Evolutionary conservation across 345 rosid species (phyloP), one percentile per base, ranked within the genome.

Genomic region (Bretschneidera sinensis): DNA sequence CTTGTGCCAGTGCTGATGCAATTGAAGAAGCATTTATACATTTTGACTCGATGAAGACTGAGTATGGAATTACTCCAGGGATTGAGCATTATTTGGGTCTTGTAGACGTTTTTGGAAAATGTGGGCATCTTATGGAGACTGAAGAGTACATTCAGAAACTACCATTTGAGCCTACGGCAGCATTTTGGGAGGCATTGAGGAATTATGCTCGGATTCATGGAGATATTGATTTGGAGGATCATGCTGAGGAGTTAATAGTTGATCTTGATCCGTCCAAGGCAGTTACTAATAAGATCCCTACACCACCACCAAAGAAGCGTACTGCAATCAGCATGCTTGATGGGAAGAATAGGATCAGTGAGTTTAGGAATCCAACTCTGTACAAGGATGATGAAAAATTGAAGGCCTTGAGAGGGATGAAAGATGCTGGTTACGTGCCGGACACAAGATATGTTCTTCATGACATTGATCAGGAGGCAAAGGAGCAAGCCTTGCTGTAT

Each of bases 391-490:
- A 85, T 65, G 85, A 77, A 0, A 85, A 85, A 48, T 66, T 78
- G 61, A 83, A 70, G 76, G 85, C 81, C 34, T 63, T 80, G 68
- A 63, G 20, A 24, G 59, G 62, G 57, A 74, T 78, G 85, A 82
- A 82, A 22, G 77, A 72, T 24, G 74, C 53, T 13, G 66, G 73
- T 43, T 88, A 88, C 54, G 95, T 88, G 25, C 91, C 95, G 0
- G 87, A 87, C 72, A 78, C 95, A 2, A 60, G 85, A 59, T 81
- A 64, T 47, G 91, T 87, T 48, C 89, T 88, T 54, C 95, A 88
- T 51, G 91, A 85, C 65, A 85, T 88, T 24, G 95, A 88, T 69
- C 83, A 88, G 64, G 91, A 88, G 73, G 95, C 95, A 0, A 88
- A 88, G 71, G 89, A 88, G 66, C 91, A 88, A 62, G 85, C 91